Conservation (phyloP, 148 eudicot species). For the Fagopyrum esculentum region DNA sequence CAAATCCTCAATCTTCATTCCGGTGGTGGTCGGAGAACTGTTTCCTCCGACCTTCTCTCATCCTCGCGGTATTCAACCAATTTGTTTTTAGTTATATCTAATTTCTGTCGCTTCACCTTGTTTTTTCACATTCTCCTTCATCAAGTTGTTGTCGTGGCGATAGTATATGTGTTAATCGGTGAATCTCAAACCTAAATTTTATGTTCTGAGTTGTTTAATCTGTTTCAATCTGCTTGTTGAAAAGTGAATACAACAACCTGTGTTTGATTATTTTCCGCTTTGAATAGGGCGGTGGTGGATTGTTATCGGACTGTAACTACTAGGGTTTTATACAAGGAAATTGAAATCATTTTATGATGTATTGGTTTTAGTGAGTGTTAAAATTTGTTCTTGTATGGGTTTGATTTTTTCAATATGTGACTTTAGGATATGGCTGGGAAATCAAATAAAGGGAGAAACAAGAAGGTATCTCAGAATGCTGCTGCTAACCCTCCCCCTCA, state of each 20-base stretch:
- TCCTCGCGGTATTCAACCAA: not conserved
- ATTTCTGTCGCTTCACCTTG: not conserved
- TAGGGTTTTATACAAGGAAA: not conserved
- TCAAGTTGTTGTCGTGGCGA: not conserved
- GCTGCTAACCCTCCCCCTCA: conserved; percentile 28
- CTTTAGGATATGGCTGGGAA: conserved; percentile 69
- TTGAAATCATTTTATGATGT: not conserved
- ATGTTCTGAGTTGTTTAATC: not conserved
- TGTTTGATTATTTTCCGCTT: not conserved
- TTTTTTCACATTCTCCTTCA: not conserved
- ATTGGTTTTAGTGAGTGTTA: not conserved
- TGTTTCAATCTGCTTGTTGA: too few relatives aligned
- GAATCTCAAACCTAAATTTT: not conserved
- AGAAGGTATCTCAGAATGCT: conserved; percentile 35
- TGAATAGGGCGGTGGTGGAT: not conserved
- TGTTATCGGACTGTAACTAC: not conserved
- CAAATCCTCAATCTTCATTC: not conserved
- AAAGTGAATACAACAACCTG: too few relatives aligned
- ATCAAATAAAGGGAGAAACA: conserved; percentile 57
- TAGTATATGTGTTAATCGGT: not conserved
- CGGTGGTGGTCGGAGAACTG: not conserved
- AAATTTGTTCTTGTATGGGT: not conserved
- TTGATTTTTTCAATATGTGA: not conserved
- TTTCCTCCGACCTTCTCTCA: not conserved
- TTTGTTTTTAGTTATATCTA: not conserved